Base-by-base conservation (phyloP, 768 basidiomycete species). In the Kwoniella dendrophila region DNA sequence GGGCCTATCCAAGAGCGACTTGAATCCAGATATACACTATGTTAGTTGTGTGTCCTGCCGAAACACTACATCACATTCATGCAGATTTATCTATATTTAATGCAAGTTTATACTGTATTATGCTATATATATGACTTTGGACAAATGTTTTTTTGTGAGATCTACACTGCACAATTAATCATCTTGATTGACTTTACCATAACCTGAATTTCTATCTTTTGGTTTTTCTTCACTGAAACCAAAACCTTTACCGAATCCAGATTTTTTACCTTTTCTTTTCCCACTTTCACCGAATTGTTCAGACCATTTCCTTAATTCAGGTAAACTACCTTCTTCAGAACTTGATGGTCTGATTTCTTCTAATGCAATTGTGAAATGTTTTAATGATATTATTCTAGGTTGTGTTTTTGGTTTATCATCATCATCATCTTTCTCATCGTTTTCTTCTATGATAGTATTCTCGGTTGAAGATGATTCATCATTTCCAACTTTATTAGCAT, bases 251-350 rank as follows among this genome's bases (percentile, higher is more conserved):
- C 88, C 90, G 26, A 93, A 94, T 85, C 93, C 92, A 33, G 88
- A 87, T 70, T 87, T 86, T 70, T 84, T 84, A 4, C 77, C 78
- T 36, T 85, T 84, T 71, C 83, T 87, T 54, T 84, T 85, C 36
- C 87, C 85, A 65, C 91, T 92, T 77, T 95, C 92, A 26, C 94
- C 93, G 78, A 92, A 94, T 75, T 94, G 90, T 48, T 93, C 89
- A 63, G 95, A 93, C 91, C 91, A 94, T 80, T 77, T 76, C n/a
- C 73, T 55, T 55, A 78, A 49, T 48, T 72, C 75, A 1, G 75
- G 69, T 40, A 79, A 32, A 36, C 69, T 68, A 1, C 76, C 76
- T 27, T 74, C 73, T 63, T 95, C 93, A 2, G 92, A 92, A 4
- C 87, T 88, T 0, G 91, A 93, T 12, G 93, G 90, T 2, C 89